A percentile compares a stretch with the other conserved stretches of the same genome.
These are phyloP conservation scores for Globisporangium iwayamae DNA, from an alignment of 352 stramenopile genomes.

Conservation along the genomic window DNA sequence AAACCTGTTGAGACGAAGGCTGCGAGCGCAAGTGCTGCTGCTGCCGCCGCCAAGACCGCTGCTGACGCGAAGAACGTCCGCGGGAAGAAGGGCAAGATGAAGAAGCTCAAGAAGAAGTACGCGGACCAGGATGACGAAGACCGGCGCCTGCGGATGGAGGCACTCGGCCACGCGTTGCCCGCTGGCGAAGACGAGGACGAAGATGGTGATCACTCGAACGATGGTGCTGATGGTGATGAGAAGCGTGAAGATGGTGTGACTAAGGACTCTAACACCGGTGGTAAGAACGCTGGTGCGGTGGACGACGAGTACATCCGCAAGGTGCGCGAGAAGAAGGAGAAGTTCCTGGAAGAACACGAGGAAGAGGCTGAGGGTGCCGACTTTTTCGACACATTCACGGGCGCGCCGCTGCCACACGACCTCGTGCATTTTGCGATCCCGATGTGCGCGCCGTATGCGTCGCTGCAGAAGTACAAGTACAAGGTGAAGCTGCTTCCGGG, in stretches of 20 bases:
- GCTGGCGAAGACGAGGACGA: conserved; percentile 25
- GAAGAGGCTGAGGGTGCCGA: conserved; percentile 70
- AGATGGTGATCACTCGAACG: conserved; percentile 14
- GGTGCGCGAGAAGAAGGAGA: conserved; percentile 80
- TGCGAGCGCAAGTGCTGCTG: conserved; percentile 26
- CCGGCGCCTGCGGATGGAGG: conserved; percentile 88
- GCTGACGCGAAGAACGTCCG: conserved; percentile 46
- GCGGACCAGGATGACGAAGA: conserved; percentile 96
- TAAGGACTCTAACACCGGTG: conserved; percentile 18
- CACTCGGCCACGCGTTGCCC: conserved; percentile 65
- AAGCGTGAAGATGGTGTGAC: not conserved
- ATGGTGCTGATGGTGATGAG: conserved; percentile 3
- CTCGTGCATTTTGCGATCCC: conserved; percentile 88
- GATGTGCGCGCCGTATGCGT: conserved; percentile 89
- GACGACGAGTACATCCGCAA: conserved; percentile 66
- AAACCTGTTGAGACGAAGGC: conserved; percentile 20
- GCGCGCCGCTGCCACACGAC: conserved; percentile 72
- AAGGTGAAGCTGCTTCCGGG: conserved; percentile 91
- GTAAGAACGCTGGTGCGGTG: conserved; percentile 14
- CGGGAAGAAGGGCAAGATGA: conserved; percentile 94
- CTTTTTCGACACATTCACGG: conserved; percentile 87
- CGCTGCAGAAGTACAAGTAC: conserved; percentile 89
- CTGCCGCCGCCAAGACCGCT: conserved; percentile 11
- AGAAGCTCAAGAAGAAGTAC: conserved; percentile 96
- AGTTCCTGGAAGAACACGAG: conserved; percentile 81